Base-by-base conservation (phyloP, 805 yeast species). In the Metschnikowia rubicola region DNA sequence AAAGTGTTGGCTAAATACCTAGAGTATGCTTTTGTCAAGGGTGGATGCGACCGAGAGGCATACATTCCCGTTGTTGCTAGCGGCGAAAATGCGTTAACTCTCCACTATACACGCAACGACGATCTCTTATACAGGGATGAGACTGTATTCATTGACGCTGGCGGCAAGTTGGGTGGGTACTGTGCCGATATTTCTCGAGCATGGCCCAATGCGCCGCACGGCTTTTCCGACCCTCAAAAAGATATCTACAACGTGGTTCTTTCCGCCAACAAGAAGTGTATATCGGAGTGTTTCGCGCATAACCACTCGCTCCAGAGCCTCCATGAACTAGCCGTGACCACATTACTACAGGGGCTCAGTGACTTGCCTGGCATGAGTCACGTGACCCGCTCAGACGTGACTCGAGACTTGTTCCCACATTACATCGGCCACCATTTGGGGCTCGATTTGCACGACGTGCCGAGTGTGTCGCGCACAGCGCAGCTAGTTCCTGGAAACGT, bases 31-130 rank as follows among this genome's bases (percentile, higher is more conserved):
- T 92, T 94, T 63, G 79, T 86, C 10, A 74, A 81, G 35, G 90
- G 92, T 28, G 99, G 99, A 1, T 90, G 97, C 65, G 96, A 88
- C 54, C 80, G 80, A 51, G 79, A 86, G 35, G 97, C 97, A 0
- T 94, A 94, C 62, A 80, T 91, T 17, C 98, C 99, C 0, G 99
- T 94, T 9, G 96, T 94, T 3, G 99, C 98, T 5, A 85, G 96
- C 31, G 99, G 99, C 1, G 69, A 78, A 29, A 91, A 94, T 63
- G 89, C 97, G 0, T 68, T 94, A 35, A 87, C 92, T 35, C 92
- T 94, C 50, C 99, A 94, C 66, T 94, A 94, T 64, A 91, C 96
- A 0, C 74, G 96, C 49, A 94, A 94, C 60, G 96, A 94, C 65
- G 96, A 88, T 60, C 66, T 86, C 10, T 74, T 94, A 52, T 78